Percentiles rank a stretch among this genome's conserved stretches.
phyloP scores from a whole-genome alignment of 768 basidiomycete genomes.

The Tulasnella sp. region DNA sequence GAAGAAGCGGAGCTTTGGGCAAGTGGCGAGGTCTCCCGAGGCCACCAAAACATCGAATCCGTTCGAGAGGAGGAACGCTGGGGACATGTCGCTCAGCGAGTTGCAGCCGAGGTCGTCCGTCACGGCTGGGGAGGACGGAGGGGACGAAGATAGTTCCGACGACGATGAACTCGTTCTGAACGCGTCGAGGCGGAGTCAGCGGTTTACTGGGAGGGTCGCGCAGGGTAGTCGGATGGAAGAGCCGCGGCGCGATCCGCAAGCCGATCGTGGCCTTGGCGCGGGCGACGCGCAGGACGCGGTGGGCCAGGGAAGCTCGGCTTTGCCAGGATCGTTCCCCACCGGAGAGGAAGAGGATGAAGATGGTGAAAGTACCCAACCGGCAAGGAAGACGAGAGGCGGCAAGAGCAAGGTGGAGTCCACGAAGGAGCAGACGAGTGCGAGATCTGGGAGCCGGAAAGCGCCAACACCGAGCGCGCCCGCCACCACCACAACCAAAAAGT shows the following conservation, averaged over 20 bases:
- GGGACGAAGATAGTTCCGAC: slow-evolving; percentile 11
- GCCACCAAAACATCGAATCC: background rate
- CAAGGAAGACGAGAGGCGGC: too few relatives aligned
- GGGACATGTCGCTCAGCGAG: slow-evolving; percentile 28
- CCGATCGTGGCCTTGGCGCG: background rate
- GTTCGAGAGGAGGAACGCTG: background rate
- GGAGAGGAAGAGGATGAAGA: slow-evolving; percentile 6
- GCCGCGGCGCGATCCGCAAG: background rate
- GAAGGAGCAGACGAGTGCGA: too few relatives aligned
- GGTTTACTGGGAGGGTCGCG: background rate
- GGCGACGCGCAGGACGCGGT: background rate
- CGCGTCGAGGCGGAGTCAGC: background rate
- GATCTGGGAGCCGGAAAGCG: too few relatives aligned
- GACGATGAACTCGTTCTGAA: slow-evolving; percentile 29
- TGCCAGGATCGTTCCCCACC: slow-evolving; percentile 26
- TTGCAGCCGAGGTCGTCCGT: background rate
- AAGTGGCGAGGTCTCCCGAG: slow-evolving; percentile 27
- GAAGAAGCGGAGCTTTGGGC: slow-evolving; percentile 27
- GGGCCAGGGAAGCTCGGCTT: background rate
- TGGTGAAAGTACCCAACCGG: too few relatives aligned
- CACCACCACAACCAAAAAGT: too few relatives aligned
- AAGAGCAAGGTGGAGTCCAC: too few relatives aligned
- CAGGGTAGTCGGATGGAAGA: background rate
- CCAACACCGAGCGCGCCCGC: too few relatives aligned
- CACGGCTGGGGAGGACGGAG: background rate